Evolutionary conservation across 1,139 yeast species (phyloP).

Genomic region (Yamadazyma diddensiae): DNA sequence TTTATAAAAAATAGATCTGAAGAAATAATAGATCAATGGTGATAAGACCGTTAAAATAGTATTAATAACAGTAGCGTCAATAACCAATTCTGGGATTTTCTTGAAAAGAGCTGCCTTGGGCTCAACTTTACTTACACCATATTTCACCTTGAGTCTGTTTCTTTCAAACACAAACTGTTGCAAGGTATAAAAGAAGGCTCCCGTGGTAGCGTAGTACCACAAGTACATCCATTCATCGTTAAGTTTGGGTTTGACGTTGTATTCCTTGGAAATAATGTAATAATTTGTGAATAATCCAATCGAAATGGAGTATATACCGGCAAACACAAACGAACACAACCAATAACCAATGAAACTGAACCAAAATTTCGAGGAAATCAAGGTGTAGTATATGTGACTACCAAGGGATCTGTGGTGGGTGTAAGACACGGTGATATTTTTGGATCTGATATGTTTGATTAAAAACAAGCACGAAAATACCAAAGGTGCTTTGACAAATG

Average conservation of each 20-base stretch:
- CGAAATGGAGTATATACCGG: conserved; percentile 27
- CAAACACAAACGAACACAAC: conserved; percentile 34
- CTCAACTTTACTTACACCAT: conserved; percentile 40
- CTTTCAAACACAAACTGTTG: conserved; percentile 59
- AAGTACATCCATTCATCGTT: conserved; percentile 63
- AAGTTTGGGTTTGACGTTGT: conserved; percentile 50
- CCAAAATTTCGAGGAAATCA: conserved; percentile 41
- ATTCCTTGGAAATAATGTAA: conserved; percentile 43
- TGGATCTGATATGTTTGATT: conserved; percentile 48
- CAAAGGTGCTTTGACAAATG: conserved; percentile 29
- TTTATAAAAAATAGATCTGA: conserved; percentile 47
- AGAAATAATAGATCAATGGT: conserved; percentile 47
- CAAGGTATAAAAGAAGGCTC: conserved; percentile 49
- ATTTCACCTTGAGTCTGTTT: conserved; percentile 53
- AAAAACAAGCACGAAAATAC: conserved; percentile 29
- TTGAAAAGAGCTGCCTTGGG: conserved; percentile 38
- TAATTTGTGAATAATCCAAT: conserved; percentile 27
- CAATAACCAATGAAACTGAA: conserved; percentile 34
- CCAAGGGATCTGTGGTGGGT: conserved; percentile 49
- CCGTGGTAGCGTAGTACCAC: conserved; percentile 36
- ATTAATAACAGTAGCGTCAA: conserved; percentile 37
- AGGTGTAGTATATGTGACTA: conserved; percentile 44
- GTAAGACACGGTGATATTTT: conserved; percentile 50
- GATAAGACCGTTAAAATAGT: conserved; percentile 25
- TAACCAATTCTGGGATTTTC: conserved; percentile 30